Conservation (phyloP, 2,329 filamentous ascomycete species). For the Aspergillus brasiliensis region DNA sequence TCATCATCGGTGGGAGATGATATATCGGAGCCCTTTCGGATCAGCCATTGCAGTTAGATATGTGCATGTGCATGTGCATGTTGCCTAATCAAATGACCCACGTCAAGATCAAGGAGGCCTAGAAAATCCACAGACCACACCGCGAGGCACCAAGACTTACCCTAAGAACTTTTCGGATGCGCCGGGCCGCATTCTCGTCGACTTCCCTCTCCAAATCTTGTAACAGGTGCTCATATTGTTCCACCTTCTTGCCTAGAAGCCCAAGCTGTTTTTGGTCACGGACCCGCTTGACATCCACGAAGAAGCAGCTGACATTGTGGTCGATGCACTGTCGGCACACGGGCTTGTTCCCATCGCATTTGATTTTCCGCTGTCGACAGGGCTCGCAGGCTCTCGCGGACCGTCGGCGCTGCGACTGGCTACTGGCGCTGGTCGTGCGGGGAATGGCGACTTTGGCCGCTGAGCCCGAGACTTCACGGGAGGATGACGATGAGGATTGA, state of each 20-base stretch:
- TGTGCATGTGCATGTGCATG: too few relatives aligned
- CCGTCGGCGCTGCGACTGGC: conserved; percentile 26
- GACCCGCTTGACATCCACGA: conserved; percentile 39
- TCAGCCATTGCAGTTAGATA: background rate
- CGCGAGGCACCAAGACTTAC: conserved; percentile 12
- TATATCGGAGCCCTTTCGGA: background rate
- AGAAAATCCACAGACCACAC: conserved; percentile 7
- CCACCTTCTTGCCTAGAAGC: conserved; percentile 25
- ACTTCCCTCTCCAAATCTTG: conserved; percentile 27
- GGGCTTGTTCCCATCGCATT: conserved; percentile 36
- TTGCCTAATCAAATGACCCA: background rate
- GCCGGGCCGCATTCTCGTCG: conserved; percentile 22
- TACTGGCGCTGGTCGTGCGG: conserved; percentile 24
- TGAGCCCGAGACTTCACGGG: background rate
- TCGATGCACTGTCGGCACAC: conserved; percentile 32
- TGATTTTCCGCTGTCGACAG: conserved; percentile 39
- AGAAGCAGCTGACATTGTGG: conserved; percentile 27
- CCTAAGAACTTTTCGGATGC: conserved; percentile 30
- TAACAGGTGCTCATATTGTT: conserved; percentile 32
- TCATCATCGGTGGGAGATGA: conserved; percentile 5
- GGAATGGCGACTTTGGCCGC: conserved; percentile 34
- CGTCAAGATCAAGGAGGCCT: background rate
- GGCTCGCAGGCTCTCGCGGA: conserved; percentile 39
- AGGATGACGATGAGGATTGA: conserved; percentile 12
- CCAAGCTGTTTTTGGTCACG: conserved; percentile 38